Evolutionary conservation across 169 alveolate genomes (phyloP).

Genomic region (Sarcocystis neurona): DNA sequence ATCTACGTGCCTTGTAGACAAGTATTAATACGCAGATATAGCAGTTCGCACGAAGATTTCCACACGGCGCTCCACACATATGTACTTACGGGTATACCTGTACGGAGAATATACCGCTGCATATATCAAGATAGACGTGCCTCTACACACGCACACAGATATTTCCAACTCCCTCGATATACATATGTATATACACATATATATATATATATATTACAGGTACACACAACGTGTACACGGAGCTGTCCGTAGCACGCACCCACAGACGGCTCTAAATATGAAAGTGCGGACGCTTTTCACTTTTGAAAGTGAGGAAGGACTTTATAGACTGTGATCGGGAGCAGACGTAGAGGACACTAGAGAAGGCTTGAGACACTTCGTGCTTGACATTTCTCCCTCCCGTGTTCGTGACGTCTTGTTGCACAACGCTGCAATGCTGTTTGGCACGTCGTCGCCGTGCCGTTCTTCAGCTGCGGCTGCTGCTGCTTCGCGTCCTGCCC

Average conservation of each 20-base stretch:
- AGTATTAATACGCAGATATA: neutral
- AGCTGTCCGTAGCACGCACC: too few relatives aligned
- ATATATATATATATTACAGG: neutral
- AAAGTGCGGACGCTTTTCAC: neutral
- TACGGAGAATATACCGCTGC: neutral
- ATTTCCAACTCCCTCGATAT: neutral
- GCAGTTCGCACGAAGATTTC: neutral
- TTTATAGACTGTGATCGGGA: neutral
- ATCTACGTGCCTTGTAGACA: neutral
- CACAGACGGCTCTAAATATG: too few relatives aligned
- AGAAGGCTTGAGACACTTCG: neutral
- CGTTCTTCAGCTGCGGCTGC: too few relatives aligned
- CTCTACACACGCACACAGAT: neutral
- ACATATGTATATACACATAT: conserved; percentile 2
- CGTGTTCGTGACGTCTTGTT: too few relatives aligned
- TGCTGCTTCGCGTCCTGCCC: too few relatives aligned
- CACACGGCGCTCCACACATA: too few relatives aligned
- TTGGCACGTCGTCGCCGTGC: too few relatives aligned
- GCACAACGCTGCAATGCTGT: too few relatives aligned
- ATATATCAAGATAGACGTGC: neutral
- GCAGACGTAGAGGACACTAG: neutral
- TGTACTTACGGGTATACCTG: neutral
- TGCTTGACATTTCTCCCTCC: too few relatives aligned
- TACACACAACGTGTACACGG: neutral
- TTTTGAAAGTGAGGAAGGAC: neutral